phyloP scores from a whole-genome alignment of 1,284 basidiomycete species.

The Trametes pubescens region DNA sequence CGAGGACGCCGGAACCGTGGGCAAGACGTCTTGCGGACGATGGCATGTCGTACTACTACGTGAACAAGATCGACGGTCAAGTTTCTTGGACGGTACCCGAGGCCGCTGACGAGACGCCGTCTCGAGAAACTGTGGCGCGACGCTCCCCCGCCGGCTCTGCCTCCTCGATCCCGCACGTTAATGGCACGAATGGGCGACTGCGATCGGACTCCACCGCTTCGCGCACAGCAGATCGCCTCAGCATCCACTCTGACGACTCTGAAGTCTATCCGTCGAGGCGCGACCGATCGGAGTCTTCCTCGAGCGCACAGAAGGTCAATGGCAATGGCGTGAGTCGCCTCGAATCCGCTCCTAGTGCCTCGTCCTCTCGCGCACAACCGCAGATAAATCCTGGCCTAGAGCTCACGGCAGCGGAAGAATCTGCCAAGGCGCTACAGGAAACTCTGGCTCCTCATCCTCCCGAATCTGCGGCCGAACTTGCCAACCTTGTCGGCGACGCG shows the following conservation, averaged over 20 bases:
- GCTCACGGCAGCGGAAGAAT: slow-evolving; percentile 71
- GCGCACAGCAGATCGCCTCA: slow-evolving; percentile 54
- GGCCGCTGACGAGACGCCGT: slow-evolving; percentile 23
- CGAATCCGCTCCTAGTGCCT: slow-evolving; percentile 22
- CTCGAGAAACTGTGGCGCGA: slow-evolving; percentile 18
- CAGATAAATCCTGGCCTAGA: slow-evolving; percentile 42
- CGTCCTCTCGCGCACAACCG: slow-evolving; percentile 22
- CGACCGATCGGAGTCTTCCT: slow-evolving; percentile 40
- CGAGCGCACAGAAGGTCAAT: slow-evolving; percentile 24
- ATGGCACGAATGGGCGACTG: slow-evolving; percentile 42
- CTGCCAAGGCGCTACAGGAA: slow-evolving; percentile 72
- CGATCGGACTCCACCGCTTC: slow-evolving; percentile 38
- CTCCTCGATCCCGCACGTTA: slow-evolving; percentile 23
- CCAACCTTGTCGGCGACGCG: slow-evolving; percentile 62
- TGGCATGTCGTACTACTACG: slow-evolving; percentile 83
- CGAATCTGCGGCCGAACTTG: slow-evolving; percentile 65
- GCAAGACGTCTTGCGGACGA: slow-evolving; percentile 82
- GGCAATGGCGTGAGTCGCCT: slow-evolving; percentile 28
- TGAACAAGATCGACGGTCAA: slow-evolving; percentile 76
- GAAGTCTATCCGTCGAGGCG: slow-evolving; percentile 69
- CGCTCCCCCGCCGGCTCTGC: slow-evolving; percentile 13
- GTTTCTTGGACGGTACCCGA: slow-evolving; percentile 72
- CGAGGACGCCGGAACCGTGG: slow-evolving; percentile 81
- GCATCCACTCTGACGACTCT: slow-evolving; percentile 81
- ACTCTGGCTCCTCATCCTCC: slow-evolving; percentile 63